phyloP scores from a whole-genome alignment of 306 rosid genomes.

The Potentilla sterilis region DNA sequence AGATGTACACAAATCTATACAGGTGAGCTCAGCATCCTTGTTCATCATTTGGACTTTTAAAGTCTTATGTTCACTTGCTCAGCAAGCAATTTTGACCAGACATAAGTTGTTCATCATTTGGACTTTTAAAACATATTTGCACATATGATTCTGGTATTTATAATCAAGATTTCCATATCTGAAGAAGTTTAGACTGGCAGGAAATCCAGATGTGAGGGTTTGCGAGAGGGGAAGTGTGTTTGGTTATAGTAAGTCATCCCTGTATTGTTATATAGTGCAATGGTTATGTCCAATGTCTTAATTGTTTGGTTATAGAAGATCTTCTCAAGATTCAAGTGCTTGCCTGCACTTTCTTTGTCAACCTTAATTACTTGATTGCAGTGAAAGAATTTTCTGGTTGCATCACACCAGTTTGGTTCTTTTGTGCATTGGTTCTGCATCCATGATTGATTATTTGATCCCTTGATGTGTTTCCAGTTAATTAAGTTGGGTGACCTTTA shows the following conservation, averaged over 20 bases:
- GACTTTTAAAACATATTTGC: neutral
- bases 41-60: neutral
- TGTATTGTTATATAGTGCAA: constrained; percentile 16
- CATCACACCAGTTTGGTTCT: too few species aligned
- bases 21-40: constrained; percentile 46
- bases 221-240: constrained; percentile 98
- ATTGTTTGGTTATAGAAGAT: neutral
- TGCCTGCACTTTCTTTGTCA: too few species aligned
- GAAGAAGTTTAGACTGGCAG: constrained; percentile 82
- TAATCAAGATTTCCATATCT: constrained; percentile 21
- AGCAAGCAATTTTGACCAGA: neutral
- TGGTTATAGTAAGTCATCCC: constrained; percentile 83
- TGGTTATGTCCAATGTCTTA: constrained; percentile 3
- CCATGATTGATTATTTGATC: too few species aligned
- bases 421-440: too few species aligned
- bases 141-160: constrained; percentile 11
- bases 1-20: constrained; percentile 75
- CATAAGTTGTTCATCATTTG: neutral
- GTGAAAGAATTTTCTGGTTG: too few species aligned
- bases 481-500: too few species aligned
- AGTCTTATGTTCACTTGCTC: neutral
- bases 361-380: too few species aligned
- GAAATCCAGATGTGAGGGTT: constrained; percentile 92
- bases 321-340: neutral
- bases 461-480: too few species aligned